Percentiles rank a stretch among this genome's conserved stretches.
Conservation (phyloP, 345 rosid species). For the Citrus inodora region DNA sequence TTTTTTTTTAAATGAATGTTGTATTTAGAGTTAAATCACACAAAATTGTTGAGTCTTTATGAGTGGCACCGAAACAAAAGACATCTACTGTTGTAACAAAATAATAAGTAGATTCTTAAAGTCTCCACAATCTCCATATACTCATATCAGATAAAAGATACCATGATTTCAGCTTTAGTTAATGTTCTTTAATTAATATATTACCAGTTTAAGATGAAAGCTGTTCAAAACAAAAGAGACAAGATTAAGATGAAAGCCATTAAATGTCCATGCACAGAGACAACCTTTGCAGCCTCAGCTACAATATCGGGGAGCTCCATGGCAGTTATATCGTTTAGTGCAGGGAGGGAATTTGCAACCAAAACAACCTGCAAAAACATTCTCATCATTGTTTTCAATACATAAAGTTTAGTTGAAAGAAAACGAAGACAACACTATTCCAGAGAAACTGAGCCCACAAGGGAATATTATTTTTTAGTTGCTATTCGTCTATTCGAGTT, state of each 20-base stretch:
- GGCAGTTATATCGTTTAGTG: slow-evolving; percentile 90
- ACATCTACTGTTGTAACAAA: background rate
- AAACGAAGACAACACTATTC: slow-evolving; percentile 3
- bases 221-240: background rate
- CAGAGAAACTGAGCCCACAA: background rate
- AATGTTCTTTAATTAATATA: background rate
- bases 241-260: background rate
- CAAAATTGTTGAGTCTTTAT: background rate
- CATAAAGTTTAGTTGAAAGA: background rate
- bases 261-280: slow-evolving; percentile 3
- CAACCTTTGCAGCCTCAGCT: slow-evolving; percentile 97
- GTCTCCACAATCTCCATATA: background rate
- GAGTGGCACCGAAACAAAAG: background rate
- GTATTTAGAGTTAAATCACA: background rate
- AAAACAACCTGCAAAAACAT: slow-evolving; percentile 73
- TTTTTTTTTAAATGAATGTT: background rate
- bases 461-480: background rate
- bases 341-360: slow-evolving; percentile 97
- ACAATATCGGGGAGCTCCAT: slow-evolving; percentile 98
- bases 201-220: background rate
- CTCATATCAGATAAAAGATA: background rate
- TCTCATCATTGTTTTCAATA: slow-evolving; percentile 7
- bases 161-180: background rate
- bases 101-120: background rate
- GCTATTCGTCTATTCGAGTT: background rate